A percentile compares a stretch with the other conserved stretches of the same genome.
Conservation (phyloP, 176 grass and related monocot genomes). For the Paspalum vaginatum region DNA sequence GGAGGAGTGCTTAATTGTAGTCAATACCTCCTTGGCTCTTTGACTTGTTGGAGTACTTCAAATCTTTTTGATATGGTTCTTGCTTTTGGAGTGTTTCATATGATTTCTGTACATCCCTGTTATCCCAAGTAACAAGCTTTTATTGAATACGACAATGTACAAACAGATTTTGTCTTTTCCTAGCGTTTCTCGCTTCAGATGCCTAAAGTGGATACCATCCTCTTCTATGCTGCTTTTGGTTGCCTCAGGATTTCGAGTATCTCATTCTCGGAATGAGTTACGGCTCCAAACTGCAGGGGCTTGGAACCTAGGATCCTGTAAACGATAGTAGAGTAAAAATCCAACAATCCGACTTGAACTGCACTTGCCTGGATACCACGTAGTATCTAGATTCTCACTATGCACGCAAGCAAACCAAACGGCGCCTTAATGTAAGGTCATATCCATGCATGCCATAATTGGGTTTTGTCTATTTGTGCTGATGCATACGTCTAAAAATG, state of each 20-base stretch:
- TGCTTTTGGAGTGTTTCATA: conserved; percentile 6
- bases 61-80: conserved; percentile 12
- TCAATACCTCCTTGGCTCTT: neutral
- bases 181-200: neutral
- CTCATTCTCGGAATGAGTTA: too few species aligned
- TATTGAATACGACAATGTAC: neutral
- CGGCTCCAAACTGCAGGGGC: too few species aligned
- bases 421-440: neutral
- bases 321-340: too few species aligned
- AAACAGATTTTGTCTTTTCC: neutral
- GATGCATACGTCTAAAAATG: neutral
- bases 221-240: neutral
- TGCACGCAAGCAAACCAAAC: too few species aligned
- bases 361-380: too few species aligned
- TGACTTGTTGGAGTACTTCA: neutral
- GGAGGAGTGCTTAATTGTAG: conserved; percentile 29
- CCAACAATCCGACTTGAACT: too few species aligned
- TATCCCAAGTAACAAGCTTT: neutral
- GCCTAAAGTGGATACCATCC: neutral
- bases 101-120: conserved; percentile 6
- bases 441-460: conserved; percentile 29
- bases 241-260: too few species aligned
- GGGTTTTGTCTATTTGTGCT: conserved; percentile 28
- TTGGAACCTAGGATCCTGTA: too few species aligned
- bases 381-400: too few species aligned